Evolutionary conservation across 495 filamentous ascomycete species (phyloP).

Genomic region (Aspergillus conjunctus): DNA sequence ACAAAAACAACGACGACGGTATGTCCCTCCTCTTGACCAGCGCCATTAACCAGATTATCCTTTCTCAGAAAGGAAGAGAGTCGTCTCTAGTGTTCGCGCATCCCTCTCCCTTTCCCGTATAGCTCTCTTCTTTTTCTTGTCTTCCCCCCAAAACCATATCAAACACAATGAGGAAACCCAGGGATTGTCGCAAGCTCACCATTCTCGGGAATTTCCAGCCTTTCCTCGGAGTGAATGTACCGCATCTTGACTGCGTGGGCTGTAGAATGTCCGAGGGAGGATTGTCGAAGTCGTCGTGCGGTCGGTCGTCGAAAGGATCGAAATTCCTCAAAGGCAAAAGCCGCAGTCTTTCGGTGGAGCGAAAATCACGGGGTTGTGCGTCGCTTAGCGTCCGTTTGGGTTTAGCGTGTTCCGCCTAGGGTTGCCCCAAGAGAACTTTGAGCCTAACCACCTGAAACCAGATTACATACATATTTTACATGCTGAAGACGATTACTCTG

Average conservation of each 20-base stretch:
- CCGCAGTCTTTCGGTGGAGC: slow-evolving; percentile 42
- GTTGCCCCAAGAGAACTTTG: slow-evolving; percentile 28
- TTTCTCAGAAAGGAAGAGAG: background rate
- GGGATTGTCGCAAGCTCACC: slow-evolving; percentile 64
- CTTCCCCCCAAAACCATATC: slow-evolving; percentile 9
- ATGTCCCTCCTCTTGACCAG: slow-evolving; percentile 1
- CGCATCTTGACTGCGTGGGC: slow-evolving; percentile 75
- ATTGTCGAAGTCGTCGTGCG: slow-evolving; percentile 51
- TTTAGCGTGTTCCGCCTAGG: slow-evolving; percentile 43
- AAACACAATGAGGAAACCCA: slow-evolving; percentile 18
- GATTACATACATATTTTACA: background rate
- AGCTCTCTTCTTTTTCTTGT: background rate
- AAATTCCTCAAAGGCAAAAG: slow-evolving; percentile 42
- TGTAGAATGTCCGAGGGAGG: slow-evolving; percentile 50
- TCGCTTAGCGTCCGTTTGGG: slow-evolving; percentile 47
- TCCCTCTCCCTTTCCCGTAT: slow-evolving; percentile 3
- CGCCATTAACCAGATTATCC: background rate
- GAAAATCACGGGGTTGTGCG: slow-evolving; percentile 55
- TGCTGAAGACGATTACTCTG: no score
- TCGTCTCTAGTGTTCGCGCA: slow-evolving; percentile 9
- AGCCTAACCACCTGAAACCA: background rate
- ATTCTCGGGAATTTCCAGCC: slow-evolving; percentile 89
- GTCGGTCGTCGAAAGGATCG: slow-evolving; percentile 48
- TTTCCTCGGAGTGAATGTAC: slow-evolving; percentile 97
- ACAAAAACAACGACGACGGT: slow-evolving; percentile 10